phyloP scores from a whole-genome alignment of 176 grass and related monocot genomes.

The Oryza coarctata region DNA sequence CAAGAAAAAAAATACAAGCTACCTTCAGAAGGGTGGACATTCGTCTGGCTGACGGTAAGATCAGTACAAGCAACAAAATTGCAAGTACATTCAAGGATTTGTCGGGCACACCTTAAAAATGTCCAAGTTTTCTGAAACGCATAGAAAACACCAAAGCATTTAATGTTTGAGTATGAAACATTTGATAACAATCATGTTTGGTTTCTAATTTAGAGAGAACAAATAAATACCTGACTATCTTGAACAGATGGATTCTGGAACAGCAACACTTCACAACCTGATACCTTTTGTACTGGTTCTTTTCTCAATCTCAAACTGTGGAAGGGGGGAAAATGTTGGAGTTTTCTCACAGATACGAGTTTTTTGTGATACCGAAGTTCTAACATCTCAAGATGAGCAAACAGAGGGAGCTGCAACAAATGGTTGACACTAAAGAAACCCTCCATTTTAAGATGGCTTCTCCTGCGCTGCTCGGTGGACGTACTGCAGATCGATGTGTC shows the following conservation, averaged over 20 bases:
- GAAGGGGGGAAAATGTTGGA: not conserved
- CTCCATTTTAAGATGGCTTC: too few species aligned
- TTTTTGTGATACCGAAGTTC: slow-evolving; percentile 7
- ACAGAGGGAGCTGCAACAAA: slow-evolving; percentile 17
- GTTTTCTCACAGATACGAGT: slow-evolving; percentile 17
- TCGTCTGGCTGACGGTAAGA: not conserved
- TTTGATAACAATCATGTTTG: not conserved
- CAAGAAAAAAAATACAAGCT: too few species aligned
- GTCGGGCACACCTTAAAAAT: slow-evolving; percentile 11
- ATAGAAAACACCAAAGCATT: not conserved
- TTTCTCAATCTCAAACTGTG: slow-evolving; percentile 13
- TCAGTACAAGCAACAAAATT: slow-evolving; percentile 1
- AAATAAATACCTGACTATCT: slow-evolving; percentile 23
- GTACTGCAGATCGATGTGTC: too few species aligned
- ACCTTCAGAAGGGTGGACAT: not conserved
- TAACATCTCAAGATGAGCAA: slow-evolving; percentile 24
- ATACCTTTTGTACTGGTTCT: not conserved
- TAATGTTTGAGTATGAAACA: not conserved
- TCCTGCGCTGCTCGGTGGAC: too few species aligned
- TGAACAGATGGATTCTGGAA: slow-evolving; percentile 25
- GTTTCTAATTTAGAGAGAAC: not conserved
- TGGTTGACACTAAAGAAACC: slow-evolving; percentile 15
- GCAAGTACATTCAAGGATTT: slow-evolving; percentile 1
- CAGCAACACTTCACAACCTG: not conserved
- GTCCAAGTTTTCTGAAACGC: slow-evolving; percentile 24